Evolutionary conservation across 768 basidiomycete genomes (phyloP).

Genomic region (Tephrocybe sp.): DNA sequence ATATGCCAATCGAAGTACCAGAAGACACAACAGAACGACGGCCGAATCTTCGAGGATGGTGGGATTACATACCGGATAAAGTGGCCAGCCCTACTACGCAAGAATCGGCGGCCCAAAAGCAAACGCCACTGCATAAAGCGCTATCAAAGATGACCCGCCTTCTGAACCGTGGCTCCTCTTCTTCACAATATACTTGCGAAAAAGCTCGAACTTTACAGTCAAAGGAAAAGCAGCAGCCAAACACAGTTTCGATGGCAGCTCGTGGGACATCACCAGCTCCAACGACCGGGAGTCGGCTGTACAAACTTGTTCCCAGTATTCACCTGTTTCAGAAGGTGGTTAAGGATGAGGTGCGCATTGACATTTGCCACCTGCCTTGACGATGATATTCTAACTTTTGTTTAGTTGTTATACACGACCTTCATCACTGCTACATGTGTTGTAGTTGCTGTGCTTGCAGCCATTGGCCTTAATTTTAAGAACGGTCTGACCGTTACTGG

Average conservation of each 20-base stretch:
- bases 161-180: not conserved
- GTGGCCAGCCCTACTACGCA: slow-evolving; percentile 6
- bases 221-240: not conserved
- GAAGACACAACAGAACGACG: slow-evolving; percentile 22
- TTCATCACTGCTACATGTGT: slow-evolving; percentile 50
- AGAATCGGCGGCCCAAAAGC: not conserved
- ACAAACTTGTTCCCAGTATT: slow-evolving; percentile 51
- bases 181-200: not conserved
- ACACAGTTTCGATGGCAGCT: not conserved
- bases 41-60: slow-evolving; percentile 45
- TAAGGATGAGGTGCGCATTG: slow-evolving; percentile 54
- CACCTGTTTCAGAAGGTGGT: slow-evolving; percentile 55
- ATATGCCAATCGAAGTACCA: slow-evolving; percentile 32
- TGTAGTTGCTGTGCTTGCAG: slow-evolving; percentile 45
- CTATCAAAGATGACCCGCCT: slow-evolving; percentile 4
- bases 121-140: not conserved
- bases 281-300: slow-evolving; percentile 41
- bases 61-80: slow-evolving; percentile 48
- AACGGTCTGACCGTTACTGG: slow-evolving; percentile 44
- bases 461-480: slow-evolving; percentile 49
- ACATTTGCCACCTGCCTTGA: not conserved
- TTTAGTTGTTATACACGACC: slow-evolving; percentile 53
- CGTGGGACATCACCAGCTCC: slow-evolving; percentile 24
- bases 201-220: not conserved
- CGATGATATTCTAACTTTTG: not conserved